phyloP scores from a whole-genome alignment of 306 rosid species.

The Ormosia emarginata region DNA sequence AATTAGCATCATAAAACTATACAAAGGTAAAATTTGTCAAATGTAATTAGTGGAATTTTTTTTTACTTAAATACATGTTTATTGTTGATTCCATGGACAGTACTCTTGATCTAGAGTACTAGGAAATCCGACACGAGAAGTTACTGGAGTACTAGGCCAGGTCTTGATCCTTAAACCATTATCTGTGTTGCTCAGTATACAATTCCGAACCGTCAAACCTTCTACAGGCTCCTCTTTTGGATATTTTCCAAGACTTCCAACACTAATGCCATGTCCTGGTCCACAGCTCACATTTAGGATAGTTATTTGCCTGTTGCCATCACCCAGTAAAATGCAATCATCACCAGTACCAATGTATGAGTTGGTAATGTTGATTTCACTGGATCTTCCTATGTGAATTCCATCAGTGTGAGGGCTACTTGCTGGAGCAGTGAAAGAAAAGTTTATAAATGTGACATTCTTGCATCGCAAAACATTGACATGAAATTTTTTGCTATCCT shows the following conservation, averaged over 20 bases:
- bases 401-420: neutral
- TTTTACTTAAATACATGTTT: no score
- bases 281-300: neutral
- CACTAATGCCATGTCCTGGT: neutral
- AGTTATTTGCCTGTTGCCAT: no score
- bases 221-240: neutral
- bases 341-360: no score
- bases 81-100: no score
- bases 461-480: neutral
- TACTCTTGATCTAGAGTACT: no score
- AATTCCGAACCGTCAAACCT: neutral
- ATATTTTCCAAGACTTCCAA: neutral
- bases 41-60: no score
- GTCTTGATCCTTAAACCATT: no score
- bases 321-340: no score
- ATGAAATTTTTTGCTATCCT: no score
- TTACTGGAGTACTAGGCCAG: neutral
- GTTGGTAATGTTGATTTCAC: neutral
- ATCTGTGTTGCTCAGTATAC: neutral
- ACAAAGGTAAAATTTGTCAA: no score
- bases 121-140: neutral
- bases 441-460: neutral
- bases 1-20: no score
- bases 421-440: neutral
- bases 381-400: neutral